Evolutionary conservation across 345 rosid genomes (phyloP).

Genomic region (Arabis hirsuta): DNA sequence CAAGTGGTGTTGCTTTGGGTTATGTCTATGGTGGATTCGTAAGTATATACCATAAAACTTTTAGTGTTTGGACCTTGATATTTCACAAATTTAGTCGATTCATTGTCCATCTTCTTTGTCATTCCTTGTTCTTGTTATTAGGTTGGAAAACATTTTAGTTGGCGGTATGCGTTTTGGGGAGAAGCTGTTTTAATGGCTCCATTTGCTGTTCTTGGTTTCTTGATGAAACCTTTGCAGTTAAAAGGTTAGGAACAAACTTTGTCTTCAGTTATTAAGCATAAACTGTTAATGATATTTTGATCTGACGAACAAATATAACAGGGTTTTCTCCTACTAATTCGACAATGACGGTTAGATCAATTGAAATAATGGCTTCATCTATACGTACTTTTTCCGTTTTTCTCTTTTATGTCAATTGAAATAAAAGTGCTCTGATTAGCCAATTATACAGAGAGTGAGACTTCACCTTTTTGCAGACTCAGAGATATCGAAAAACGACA

Average conservation of each 20-base stretch:
- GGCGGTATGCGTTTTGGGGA: conserved; percentile 87
- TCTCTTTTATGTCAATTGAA: background rate
- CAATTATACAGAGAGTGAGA: background rate
- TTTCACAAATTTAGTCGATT: too few species aligned
- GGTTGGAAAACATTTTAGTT: conserved; percentile 72
- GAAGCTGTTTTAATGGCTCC: conserved; percentile 91
- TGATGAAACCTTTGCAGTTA: conserved; percentile 78
- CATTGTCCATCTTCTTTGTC: too few species aligned
- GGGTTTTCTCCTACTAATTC: conserved; percentile 30
- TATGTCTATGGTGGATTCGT: conserved; percentile 92
- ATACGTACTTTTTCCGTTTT: background rate
- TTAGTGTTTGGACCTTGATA: background rate
- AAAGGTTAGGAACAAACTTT: conserved; percentile 52
- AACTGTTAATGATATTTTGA: conserved; percentile 9
- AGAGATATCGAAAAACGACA: conserved; percentile 22
- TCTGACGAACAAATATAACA: background rate
- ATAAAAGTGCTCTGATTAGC: background rate
- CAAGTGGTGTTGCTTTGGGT: conserved; percentile 87
- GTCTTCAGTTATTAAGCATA: conserved; percentile 4
- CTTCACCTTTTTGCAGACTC: conserved; percentile 18
- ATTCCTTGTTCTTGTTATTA: conserved; percentile 27
- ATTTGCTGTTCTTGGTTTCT: conserved; percentile 75
- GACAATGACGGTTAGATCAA: background rate
- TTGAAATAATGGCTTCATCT: conserved; percentile 23
- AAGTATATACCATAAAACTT: conserved; percentile 37